Conservation (phyloP, 345 rosid species). For the Tarenaya hassleriana region DNA sequence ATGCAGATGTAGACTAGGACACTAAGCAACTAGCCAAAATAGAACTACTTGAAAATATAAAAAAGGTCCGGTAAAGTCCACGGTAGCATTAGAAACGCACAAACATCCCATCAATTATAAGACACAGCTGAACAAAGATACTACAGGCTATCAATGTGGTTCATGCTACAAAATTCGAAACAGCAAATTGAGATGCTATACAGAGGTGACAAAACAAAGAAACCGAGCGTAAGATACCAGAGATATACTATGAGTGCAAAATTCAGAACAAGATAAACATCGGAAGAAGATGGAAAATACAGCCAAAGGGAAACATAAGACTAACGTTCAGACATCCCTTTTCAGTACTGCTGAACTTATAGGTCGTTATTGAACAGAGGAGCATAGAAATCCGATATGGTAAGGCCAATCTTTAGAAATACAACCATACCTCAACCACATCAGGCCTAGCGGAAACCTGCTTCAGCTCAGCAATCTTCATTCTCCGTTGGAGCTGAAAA, state of each 20-base stretch:
- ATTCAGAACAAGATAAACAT: too few relatives aligned
- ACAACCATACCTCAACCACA: slow-evolving; percentile 77
- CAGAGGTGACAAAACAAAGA: background rate
- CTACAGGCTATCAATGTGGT: too few relatives aligned
- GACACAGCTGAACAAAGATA: too few relatives aligned
- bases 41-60: background rate
- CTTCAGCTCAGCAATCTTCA: slow-evolving; percentile 93
- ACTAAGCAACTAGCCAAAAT: background rate
- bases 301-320: too few relatives aligned
- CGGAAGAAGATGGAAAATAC: too few relatives aligned
- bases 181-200: background rate
- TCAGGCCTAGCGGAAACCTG: slow-evolving; percentile 94
- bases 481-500: slow-evolving; percentile 75
- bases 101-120: background rate
- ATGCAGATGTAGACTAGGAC: background rate
- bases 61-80: background rate
- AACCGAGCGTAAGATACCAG: background rate
- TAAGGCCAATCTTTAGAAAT: background rate
- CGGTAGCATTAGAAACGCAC: background rate
- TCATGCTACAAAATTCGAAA: too few relatives aligned
- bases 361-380: background rate
- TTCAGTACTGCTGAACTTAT: background rate
- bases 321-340: too few relatives aligned
- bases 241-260: background rate
- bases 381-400: background rate